Base-by-base conservation (phyloP, 768 basidiomycete genomes). In the Boletus vinaceobasis region DNA sequence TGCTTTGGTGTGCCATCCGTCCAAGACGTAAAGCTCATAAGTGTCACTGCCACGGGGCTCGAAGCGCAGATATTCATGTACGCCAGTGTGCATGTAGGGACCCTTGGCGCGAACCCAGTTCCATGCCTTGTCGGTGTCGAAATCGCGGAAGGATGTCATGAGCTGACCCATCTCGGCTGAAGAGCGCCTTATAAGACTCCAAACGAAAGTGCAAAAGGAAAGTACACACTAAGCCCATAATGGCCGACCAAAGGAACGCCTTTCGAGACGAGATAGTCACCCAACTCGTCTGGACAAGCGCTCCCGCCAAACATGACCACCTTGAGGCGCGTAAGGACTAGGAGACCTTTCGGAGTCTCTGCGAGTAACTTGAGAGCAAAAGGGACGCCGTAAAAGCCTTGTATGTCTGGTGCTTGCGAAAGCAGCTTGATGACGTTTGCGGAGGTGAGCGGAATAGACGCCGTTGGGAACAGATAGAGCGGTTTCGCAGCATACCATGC, bases 231-330 rank as follows among this genome's bases (percentile, higher is more conserved):
- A 74, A 38, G 73, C 67, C 82, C 82, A 61, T 79, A 81, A 45
- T 73, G 69, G 10, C 78, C 74, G 13, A 79, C 71, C 11, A 84
- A 68, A 23, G 75, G 77, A 4, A 84, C 76, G 1, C 82, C 83
- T 31, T 74, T 69, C 0, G 70, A 71, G 4, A 75, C 75, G 14
- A 83, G 72, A 37, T 76, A 70, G 51, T 81, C 76, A 1, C 83
- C 82, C 1, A 84, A 66, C 43, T 82, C 80, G 39, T 80, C 74
- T 44, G 83, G 80, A 42, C 82, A 73, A 5, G 83, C 70, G 13
- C 78, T 77, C 1, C 83, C 83, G 27, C 77, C 79, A 56, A 75
- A 82, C 23, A 71, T 73, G 29, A 82, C 79, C n/a, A 78, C 60
- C 42, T 81, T 75, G 60, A 83, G 79, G 14, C 64, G 61, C 19